Conservation (phyloP, 257 asterid genomes). For the Asclepias syriaca region DNA sequence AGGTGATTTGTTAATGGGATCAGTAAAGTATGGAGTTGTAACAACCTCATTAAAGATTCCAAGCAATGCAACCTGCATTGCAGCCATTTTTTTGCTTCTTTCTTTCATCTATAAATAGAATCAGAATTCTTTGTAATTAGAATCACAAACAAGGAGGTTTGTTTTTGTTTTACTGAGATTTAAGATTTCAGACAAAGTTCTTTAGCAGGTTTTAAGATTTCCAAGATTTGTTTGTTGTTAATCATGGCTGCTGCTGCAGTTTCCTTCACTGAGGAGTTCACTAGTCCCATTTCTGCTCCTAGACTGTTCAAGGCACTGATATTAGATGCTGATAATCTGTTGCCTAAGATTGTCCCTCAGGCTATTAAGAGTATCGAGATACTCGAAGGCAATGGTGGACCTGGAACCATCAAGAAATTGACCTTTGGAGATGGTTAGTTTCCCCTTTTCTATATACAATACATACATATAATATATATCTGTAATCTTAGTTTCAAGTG, state of each 20-base stretch:
- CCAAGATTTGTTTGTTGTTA: neutral
- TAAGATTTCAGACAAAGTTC: neutral
- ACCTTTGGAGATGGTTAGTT: constrained; percentile 40
- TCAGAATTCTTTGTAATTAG: constrained; percentile 3
- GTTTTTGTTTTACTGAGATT: neutral
- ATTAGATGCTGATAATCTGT: constrained; percentile 45
- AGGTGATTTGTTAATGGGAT: neutral
- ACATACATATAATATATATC: too few relatives aligned
- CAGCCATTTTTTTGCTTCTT: neutral
- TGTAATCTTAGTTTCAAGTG: neutral
- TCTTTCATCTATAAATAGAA: constrained; percentile 21
- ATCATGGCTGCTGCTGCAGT: constrained; percentile 31
- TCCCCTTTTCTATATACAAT: neutral
- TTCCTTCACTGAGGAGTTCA: constrained; percentile 30
- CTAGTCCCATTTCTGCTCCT: constrained; percentile 33
- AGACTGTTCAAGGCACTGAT: constrained; percentile 44
- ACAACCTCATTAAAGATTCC: constrained; percentile 13
- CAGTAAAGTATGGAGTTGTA: neutral
- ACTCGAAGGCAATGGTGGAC: constrained; percentile 50
- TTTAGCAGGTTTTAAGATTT: neutral
- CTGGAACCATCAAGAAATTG: constrained; percentile 46
- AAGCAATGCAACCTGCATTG: neutral
- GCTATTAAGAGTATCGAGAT: constrained; percentile 39
- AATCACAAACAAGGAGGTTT: neutral
- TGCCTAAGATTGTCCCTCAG: constrained; percentile 44